These are phyloP conservation scores for Boletellus deceptivus DNA, from an alignment of 1,284 basidiomycete species.

Conservation along the genomic window DNA sequence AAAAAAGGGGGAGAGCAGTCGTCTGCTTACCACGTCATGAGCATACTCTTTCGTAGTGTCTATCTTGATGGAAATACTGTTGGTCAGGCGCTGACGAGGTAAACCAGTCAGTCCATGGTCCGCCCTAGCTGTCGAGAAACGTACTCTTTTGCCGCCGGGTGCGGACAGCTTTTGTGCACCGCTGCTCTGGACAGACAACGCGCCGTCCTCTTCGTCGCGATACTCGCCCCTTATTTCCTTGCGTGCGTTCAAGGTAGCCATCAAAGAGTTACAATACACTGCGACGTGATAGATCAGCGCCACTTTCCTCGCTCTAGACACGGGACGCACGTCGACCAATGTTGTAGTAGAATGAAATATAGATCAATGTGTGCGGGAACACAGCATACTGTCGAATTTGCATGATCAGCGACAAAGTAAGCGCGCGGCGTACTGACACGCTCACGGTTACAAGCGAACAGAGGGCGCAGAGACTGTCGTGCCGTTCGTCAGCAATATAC, in stretches of 20 bases:
- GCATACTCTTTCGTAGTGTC: slow-evolving; percentile 26
- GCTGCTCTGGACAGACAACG: slow-evolving; percentile 11
- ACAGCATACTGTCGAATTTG: slow-evolving; percentile 32
- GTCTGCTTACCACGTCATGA: slow-evolving; percentile 19
- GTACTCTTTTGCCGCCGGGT: background rate
- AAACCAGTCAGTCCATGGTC: background rate
- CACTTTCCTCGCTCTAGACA: background rate
- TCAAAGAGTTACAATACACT: slow-evolving; percentile 53
- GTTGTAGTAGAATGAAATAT: slow-evolving; percentile 49
- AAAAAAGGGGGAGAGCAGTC: too few relatives aligned
- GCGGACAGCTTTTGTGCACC: slow-evolving; percentile 4
- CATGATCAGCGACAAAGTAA: background rate
- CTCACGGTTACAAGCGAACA: slow-evolving; percentile 44
- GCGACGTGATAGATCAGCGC: background rate
- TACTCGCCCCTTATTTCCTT: slow-evolving; percentile 29
- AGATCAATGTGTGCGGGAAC: slow-evolving; percentile 43
- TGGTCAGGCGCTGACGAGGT: slow-evolving; percentile 12
- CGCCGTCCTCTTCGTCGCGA: background rate
- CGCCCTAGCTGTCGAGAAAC: background rate
- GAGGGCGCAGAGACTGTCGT: slow-evolving; percentile 37
- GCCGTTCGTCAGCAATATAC: slow-evolving; percentile 7
- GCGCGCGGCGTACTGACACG: background rate
- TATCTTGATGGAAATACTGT: slow-evolving; percentile 29
- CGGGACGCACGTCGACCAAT: slow-evolving; percentile 44
- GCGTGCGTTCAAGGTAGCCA: slow-evolving; percentile 50